Evolutionary conservation across 495 filamentous ascomycete species (phyloP), one percentile per base, ranked within the genome.

Genomic region (Lindgomyces ingoldianus): DNA sequence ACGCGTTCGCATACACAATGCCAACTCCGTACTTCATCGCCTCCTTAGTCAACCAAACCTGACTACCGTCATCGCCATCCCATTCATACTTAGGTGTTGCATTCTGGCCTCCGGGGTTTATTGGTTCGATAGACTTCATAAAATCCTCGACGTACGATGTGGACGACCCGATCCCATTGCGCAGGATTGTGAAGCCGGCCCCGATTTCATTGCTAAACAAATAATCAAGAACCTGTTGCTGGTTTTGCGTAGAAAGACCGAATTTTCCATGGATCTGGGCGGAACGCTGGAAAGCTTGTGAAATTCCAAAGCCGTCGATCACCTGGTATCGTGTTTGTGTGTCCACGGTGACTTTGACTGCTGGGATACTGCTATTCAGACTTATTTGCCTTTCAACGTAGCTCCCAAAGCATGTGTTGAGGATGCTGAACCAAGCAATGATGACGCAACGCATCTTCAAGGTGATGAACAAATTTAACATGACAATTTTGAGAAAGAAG

Each of bases 1-100:
- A 85, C 0, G 83, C 82, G 72, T 86, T 76, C 1, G 81, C 81
- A 62, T 84, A 84, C 52, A 83, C 74, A 0, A 71, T 74, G 26
- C 73, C 77, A 3, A 80, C 77, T 3, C 80, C 79, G 47, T 78
- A 75, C 0, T 64, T 67, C 22, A 77, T 68, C 0, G 81, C 81
- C 57, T 82, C 72, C 60, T 82, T 71, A 14, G 79, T 76, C 12
- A 84, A 72, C 76, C 77, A 83, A 4, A 84, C 71, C 70, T 84
- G 81, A 25, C 75, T 74, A 9, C 72, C 68, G 61, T 85, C 80
- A 39, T 81, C 70, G 22, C 67, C 67, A 56, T 83, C 76, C 75
- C 79, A 83, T 24, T 68, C 46, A 57, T 84, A 84, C 36, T 77
- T 73, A 0, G 77, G 75, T 51, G 70, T 68, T 10, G 62, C 19